These are phyloP conservation scores for Sporothrix curviconia DNA, from an alignment of 2,329 filamentous ascomycete species.

Conservation along the genomic window DNA sequence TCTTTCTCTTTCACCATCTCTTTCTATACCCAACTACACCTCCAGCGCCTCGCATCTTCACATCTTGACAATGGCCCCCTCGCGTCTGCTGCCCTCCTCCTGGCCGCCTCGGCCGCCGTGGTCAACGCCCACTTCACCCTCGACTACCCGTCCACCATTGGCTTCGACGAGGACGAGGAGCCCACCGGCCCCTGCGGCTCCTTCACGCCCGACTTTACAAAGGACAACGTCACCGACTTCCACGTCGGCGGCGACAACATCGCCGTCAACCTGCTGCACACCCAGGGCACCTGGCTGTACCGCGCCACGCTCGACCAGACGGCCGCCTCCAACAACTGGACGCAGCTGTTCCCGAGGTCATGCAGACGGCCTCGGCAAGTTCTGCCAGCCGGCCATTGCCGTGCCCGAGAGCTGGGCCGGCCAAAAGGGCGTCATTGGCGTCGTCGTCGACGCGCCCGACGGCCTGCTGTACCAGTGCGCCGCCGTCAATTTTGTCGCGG, in stretches of 20 bases:
- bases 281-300: slow-evolving; percentile 50
- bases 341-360: slow-evolving; percentile 46
- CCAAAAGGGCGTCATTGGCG: slow-evolving; percentile 47
- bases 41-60: not conserved
- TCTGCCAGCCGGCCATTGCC: slow-evolving; percentile 45
- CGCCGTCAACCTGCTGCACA: slow-evolving; percentile 41
- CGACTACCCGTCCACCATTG: slow-evolving; percentile 40
- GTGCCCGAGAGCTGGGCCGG: slow-evolving; percentile 46
- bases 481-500: slow-evolving; percentile 49
- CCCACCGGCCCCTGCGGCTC: slow-evolving; percentile 48
- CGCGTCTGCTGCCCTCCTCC: slow-evolving; percentile 28
- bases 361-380: slow-evolving; percentile 48
- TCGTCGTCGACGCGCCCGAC: slow-evolving; percentile 47
- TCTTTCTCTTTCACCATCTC: not conserved
- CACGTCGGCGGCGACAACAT: slow-evolving; percentile 52
- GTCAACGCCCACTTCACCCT: slow-evolving; percentile 50
- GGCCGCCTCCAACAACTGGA: slow-evolving; percentile 43
- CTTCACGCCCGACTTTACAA: slow-evolving; percentile 38
- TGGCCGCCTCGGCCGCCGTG: slow-evolving; percentile 35
- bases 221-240: slow-evolving; percentile 40
- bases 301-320: slow-evolving; percentile 48
- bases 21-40: too few species aligned
- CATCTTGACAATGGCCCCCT: slow-evolving; percentile 32
- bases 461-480: slow-evolving; percentile 43
- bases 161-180: slow-evolving; percentile 42